Conservation (phyloP, 2,329 filamentous ascomycete genomes). For the Aureobasidium uvarum region DNA sequence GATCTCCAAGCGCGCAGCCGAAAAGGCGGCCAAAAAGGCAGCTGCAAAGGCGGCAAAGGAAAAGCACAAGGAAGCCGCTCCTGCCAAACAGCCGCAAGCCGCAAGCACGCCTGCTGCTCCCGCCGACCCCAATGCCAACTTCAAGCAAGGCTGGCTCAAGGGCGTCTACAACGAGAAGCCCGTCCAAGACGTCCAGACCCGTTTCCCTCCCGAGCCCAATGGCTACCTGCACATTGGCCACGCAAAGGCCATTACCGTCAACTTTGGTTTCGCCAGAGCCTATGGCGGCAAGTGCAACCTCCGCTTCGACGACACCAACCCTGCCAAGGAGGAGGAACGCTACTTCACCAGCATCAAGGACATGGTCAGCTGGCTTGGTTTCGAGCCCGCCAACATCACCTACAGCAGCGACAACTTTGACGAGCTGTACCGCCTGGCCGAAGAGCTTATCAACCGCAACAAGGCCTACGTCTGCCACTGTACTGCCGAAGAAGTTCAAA, state of each 20-base stretch:
- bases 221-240: constrained; percentile 93
- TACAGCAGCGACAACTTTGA: constrained; percentile 91
- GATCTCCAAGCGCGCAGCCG: constrained; percentile 50
- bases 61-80: constrained; percentile 41
- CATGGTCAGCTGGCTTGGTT: constrained; percentile 82
- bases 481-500: constrained; percentile 76
- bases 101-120: constrained; percentile 27
- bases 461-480: constrained; percentile 84
- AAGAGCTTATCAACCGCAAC: constrained; percentile 72
- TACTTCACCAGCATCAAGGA: constrained; percentile 90
- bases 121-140: constrained; percentile 44
- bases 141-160: constrained; percentile 52
- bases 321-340: constrained; percentile 84
- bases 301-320: constrained; percentile 93
- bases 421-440: constrained; percentile 80
- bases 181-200: constrained; percentile 47
- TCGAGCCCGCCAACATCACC: constrained; percentile 74
- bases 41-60: constrained; percentile 47
- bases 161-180: constrained; percentile 53
- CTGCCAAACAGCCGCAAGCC: constrained; percentile 29
- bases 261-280: constrained; percentile 88
- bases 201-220: constrained; percentile 67
- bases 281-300: constrained; percentile 76
- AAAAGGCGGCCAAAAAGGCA: constrained; percentile 52
- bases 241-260: constrained; percentile 91